Percentiles rank a stretch among this genome's conserved stretches.
These are phyloP conservation scores for Chlorella ohadii DNA, from an alignment of 139 green algal genomes.

Conservation along the genomic window DNA sequence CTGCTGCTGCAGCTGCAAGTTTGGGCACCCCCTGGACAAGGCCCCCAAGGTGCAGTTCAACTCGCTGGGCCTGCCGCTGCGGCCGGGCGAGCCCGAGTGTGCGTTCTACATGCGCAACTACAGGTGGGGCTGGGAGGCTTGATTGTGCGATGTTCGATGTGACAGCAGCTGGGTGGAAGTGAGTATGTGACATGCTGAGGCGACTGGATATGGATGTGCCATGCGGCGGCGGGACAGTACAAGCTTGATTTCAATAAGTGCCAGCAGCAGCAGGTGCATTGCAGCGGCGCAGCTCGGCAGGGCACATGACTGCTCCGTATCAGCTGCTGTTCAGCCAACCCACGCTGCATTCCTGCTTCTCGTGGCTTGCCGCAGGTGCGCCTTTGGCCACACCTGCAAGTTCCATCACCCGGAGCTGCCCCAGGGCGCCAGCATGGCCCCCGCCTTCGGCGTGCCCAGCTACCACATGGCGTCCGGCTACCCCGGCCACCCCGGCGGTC, in stretches of 20 bases:
- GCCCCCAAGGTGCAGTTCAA: slow-evolving; percentile 55
- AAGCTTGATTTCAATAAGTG: no score
- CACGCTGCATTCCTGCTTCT: no score
- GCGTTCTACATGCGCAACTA: slow-evolving; percentile 53
- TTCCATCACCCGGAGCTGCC: slow-evolving; percentile 50
- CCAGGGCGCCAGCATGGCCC: neutral
- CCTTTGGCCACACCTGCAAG: slow-evolving; percentile 53
- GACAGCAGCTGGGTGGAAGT: no score
- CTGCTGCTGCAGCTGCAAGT: slow-evolving; percentile 54
- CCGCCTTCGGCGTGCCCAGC: neutral
- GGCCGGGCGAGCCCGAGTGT: slow-evolving; percentile 48
- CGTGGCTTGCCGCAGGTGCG: slow-evolving; percentile 42
- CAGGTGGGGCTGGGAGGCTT: neutral
- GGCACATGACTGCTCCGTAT: no score
- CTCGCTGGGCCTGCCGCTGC: slow-evolving; percentile 51
- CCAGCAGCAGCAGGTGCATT: no score
- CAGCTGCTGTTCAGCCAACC: no score
- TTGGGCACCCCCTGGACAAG: slow-evolving; percentile 52
- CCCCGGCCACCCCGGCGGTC: no score
- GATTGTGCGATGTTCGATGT: no score
- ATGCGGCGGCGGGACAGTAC: no score
- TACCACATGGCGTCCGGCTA: neutral
- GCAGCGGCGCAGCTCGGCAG: no score
- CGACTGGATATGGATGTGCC: no score
- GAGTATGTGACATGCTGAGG: no score